Percentiles rank a stretch among this genome's conserved stretches.
phyloP scores from a whole-genome alignment of 768 basidiomycete genomes.

The Tephrocybe sp. region DNA sequence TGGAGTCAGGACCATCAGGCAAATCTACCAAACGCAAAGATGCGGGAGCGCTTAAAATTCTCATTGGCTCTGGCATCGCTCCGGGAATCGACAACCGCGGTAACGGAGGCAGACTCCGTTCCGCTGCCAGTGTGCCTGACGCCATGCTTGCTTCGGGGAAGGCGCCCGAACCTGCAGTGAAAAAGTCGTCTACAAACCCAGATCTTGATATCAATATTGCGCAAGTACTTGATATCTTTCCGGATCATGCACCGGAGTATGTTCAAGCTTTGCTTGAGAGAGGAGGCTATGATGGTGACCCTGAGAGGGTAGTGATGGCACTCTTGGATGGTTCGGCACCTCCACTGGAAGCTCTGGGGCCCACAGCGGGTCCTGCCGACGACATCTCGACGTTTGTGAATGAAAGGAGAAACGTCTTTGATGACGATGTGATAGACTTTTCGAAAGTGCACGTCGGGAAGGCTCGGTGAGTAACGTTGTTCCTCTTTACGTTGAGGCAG shows the following conservation, averaged over 20 bases:
- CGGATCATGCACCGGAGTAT: conserved; percentile 54
- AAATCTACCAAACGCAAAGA: conserved; percentile 21
- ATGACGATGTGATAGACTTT: conserved; percentile 68
- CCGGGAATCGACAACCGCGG: conserved; percentile 37
- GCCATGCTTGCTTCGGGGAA: background rate
- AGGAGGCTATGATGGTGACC: conserved; percentile 46
- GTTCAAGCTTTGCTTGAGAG: conserved; percentile 55
- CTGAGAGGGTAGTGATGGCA: conserved; percentile 65
- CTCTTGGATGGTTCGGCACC: conserved; percentile 76
- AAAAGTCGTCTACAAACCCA: conserved; percentile 26
- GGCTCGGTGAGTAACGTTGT: conserved; percentile 30
- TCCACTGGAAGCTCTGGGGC: conserved; percentile 23
- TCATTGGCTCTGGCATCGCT: conserved; percentile 55
- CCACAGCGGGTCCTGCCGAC: background rate
- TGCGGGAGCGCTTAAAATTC: conserved; percentile 59
- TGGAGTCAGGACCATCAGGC: conserved; percentile 25
- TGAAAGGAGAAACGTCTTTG: conserved; percentile 71
- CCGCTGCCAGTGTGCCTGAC: background rate
- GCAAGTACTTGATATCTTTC: conserved; percentile 77
- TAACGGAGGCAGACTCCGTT: conserved; percentile 17
- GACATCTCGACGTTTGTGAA: conserved; percentile 23
- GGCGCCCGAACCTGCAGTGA: background rate
- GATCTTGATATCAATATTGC: conserved; percentile 56
- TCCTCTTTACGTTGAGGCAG: conserved; percentile 3
- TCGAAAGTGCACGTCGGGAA: conserved; percentile 60